Conservation (phyloP, 768 basidiomycete species). For the Suillus alpinus region DNA sequence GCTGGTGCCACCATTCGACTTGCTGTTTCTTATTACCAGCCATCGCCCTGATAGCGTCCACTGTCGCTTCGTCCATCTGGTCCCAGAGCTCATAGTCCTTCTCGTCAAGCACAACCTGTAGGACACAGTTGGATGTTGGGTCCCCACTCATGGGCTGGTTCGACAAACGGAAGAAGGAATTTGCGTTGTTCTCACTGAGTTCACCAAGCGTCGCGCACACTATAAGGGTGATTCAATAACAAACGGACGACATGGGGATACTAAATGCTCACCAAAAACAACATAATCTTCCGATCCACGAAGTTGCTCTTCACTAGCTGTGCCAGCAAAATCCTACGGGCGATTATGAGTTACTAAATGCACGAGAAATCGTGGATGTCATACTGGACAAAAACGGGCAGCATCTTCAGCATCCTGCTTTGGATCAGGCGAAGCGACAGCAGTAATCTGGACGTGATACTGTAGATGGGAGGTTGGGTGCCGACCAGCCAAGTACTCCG, state of each 20-base stretch:
- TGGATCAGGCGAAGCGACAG: slow-evolving; percentile 10
- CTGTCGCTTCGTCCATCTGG: slow-evolving; percentile 8
- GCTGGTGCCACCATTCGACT: not conserved
- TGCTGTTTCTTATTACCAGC: not conserved
- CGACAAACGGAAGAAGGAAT: not conserved
- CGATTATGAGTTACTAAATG: not conserved
- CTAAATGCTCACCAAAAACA: not conserved
- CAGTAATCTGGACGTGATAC: slow-evolving; percentile 5
- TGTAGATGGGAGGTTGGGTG: not conserved
- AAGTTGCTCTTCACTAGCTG: slow-evolving; percentile 13
- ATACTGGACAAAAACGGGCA: slow-evolving; percentile 12
- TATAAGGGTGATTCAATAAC: not conserved
- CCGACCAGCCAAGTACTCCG: not conserved
- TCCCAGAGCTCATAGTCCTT: slow-evolving; percentile 5
- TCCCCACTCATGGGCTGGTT: slow-evolving; percentile 1
- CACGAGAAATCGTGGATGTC: not conserved
- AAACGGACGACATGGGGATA: not conserved
- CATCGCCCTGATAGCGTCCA: not conserved
- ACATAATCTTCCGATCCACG: slow-evolving; percentile 4
- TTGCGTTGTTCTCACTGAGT: not conserved
- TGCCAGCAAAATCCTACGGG: slow-evolving; percentile 12
- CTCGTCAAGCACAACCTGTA: slow-evolving; percentile 12
- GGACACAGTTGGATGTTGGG: slow-evolving; percentile 9
- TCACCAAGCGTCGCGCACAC: slow-evolving; percentile 1
- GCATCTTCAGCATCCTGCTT: slow-evolving; percentile 12